Percentiles rank a stretch among this genome's conserved stretches.
Evolutionary conservation across 495 filamentous ascomycete species (phyloP).

Genomic region (Podospora didyma): DNA sequence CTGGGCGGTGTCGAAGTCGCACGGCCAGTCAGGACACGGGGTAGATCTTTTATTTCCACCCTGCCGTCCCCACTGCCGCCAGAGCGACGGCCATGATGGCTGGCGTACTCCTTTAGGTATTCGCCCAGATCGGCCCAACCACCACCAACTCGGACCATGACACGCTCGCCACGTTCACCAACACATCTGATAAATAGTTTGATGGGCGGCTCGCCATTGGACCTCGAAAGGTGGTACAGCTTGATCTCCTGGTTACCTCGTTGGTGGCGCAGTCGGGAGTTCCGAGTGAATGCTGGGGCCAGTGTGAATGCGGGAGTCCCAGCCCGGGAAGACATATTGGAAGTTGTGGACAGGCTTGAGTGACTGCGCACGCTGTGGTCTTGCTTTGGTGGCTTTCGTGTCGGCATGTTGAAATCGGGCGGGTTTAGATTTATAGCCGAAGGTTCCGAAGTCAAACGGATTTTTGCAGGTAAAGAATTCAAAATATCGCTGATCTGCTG

Average conservation of each 20-base stretch:
- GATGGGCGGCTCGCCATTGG: conserved; percentile 76
- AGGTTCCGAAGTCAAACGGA: conserved; percentile 63
- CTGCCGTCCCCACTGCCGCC: conserved; percentile 36
- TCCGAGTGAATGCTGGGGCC: conserved; percentile 52
- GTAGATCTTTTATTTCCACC: conserved; percentile 58
- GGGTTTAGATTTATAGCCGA: conserved; percentile 42
- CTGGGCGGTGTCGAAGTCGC: conserved; percentile 40
- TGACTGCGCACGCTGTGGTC: conserved; percentile 37
- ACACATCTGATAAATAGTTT: conserved; percentile 92
- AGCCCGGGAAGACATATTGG: conserved; percentile 43
- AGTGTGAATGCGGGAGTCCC: conserved; percentile 68
- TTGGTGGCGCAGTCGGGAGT: conserved; percentile 37
- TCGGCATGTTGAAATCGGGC: conserved; percentile 42
- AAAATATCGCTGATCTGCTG: conserved; percentile 83
- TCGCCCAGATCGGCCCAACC: conserved; percentile 95
- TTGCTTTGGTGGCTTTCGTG: conserved; percentile 29
- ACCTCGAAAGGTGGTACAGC: conserved; percentile 87
- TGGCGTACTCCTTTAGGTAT: conserved; percentile 89
- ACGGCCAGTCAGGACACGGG: conserved; percentile 19
- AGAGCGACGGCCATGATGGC: conserved; percentile 72
- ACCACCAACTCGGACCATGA: conserved; percentile 96
- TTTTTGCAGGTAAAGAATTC: conserved; percentile 71
- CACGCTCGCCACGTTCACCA: conserved; percentile 82
- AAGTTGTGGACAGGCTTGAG: conserved; percentile 37
- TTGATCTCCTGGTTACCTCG: conserved; percentile 65